These are phyloP conservation scores for Monosporozyma yasuniensis DNA, from an alignment of 805 yeast species.

Conservation along the genomic window DNA sequence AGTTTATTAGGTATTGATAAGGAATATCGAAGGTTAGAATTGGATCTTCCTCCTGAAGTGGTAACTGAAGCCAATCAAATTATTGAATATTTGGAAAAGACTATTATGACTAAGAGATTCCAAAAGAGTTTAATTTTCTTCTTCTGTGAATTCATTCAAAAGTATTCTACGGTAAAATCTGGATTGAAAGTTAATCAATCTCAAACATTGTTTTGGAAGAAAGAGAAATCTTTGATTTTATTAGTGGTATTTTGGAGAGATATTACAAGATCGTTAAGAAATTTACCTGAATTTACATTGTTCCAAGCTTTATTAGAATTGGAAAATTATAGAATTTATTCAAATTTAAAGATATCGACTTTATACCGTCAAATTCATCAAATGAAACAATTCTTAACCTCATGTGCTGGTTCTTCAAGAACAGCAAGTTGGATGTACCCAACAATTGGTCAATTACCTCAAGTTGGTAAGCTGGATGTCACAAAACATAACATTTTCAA, in stretches of 20 bases:
- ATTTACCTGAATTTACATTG: conserved; percentile 18
- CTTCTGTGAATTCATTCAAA: conserved; percentile 25
- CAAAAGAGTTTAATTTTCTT: conserved; percentile 23
- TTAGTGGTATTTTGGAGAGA: conserved; percentile 26
- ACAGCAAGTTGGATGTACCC: conserved; percentile 22
- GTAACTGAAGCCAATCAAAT: conserved; percentile 5
- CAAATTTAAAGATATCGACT: conserved; percentile 18
- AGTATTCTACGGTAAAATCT: conserved; percentile 18
- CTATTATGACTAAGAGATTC: conserved; percentile 19
- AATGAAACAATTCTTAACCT: conserved; percentile 1
- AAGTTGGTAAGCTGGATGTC: conserved; percentile 13
- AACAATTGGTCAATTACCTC: conserved; percentile 14
- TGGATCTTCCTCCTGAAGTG: conserved; percentile 6
- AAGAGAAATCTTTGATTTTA: conserved; percentile 20
- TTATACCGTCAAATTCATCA: conserved; percentile 16
- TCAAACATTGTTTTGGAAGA: conserved; percentile 15
- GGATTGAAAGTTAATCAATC: conserved; percentile 15
- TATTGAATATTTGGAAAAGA: conserved; percentile 13
- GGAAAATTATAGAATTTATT: conserved; percentile 24
- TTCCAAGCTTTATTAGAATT: conserved; percentile 26
- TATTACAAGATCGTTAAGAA: conserved; percentile 22
- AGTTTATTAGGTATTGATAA: background rate
- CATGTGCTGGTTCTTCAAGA: conserved; percentile 2
- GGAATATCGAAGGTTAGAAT: background rate
- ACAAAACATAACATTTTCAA: conserved; percentile 16